phyloP scores from a whole-genome alignment of 2,329 filamentous ascomycete genomes.

The Fusarium ambrosium region DNA sequence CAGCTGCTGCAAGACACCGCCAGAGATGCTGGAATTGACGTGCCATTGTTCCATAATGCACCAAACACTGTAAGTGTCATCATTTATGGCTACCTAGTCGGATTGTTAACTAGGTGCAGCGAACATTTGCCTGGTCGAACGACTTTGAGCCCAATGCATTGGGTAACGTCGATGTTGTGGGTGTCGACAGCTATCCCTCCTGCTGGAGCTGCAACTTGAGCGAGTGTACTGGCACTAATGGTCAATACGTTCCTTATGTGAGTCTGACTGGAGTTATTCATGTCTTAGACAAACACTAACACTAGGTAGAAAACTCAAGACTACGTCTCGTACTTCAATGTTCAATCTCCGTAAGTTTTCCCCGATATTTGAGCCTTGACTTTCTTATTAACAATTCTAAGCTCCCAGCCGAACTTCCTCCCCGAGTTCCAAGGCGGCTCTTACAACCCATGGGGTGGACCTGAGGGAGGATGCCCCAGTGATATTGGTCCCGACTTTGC shows the following conservation, averaged over 20 bases:
- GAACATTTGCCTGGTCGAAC: constrained; percentile 66
- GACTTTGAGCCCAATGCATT: constrained; percentile 67
- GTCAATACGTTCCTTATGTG: constrained; percentile 69
- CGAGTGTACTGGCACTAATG: constrained; percentile 72
- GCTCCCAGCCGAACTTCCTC: constrained; percentile 42
- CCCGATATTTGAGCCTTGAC: neutral
- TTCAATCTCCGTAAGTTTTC: constrained; percentile 35
- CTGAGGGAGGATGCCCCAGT: constrained; percentile 65
- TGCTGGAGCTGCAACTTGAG: constrained; percentile 75
- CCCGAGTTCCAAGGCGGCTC: constrained; percentile 48
- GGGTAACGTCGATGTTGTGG: constrained; percentile 68
- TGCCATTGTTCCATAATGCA: constrained; percentile 71
- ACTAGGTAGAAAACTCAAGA: constrained; percentile 32
- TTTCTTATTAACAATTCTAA: neutral
- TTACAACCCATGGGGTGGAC: constrained; percentile 74
- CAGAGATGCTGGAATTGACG: constrained; percentile 68
- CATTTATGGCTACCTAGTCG: neutral
- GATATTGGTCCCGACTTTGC: constrained; percentile 71
- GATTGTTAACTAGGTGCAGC: neutral
- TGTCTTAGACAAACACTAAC: neutral
- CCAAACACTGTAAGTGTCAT: constrained; percentile 66
- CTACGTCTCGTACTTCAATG: constrained; percentile 50
- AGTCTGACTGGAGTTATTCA: constrained; percentile 28
- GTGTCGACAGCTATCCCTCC: constrained; percentile 66
- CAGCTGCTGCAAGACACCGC: constrained; percentile 66